These are phyloP conservation scores for Gymnopilus dilepis DNA, from an alignment of 768 basidiomycete species.

Conservation along the genomic window DNA sequence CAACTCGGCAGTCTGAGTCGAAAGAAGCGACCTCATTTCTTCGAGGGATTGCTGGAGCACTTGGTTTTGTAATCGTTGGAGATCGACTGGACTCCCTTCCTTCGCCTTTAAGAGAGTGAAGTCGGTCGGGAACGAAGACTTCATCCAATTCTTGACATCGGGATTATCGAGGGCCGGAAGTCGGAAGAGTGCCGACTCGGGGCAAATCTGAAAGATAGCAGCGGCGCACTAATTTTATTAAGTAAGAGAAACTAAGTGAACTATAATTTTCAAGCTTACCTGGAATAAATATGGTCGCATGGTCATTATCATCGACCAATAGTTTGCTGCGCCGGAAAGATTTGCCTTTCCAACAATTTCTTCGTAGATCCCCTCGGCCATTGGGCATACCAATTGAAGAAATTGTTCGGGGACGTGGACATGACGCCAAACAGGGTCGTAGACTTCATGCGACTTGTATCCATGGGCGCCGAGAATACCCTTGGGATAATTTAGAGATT, in stretches of 20 bases:
- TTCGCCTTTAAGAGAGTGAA: slow-evolving; percentile 26
- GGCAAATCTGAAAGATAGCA: slow-evolving; percentile 28
- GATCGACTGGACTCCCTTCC: slow-evolving; percentile 23
- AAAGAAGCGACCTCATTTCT: slow-evolving; percentile 11
- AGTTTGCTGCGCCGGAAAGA: slow-evolving; percentile 27
- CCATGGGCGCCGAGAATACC: slow-evolving; percentile 34
- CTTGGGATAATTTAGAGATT: slow-evolving; percentile 9
- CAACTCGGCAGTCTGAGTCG: background rate
- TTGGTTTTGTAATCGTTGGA: slow-evolving; percentile 28
- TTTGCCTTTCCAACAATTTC: slow-evolving; percentile 24
- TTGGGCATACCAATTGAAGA: slow-evolving; percentile 31
- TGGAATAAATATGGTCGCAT: slow-evolving; percentile 30
- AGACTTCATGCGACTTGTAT: slow-evolving; percentile 26
- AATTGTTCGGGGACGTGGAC: slow-evolving; percentile 31
- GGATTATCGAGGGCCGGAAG: slow-evolving; percentile 30
- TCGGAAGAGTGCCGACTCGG: slow-evolving; percentile 31
- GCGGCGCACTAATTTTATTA: slow-evolving; percentile 26
- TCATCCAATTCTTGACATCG: slow-evolving; percentile 36
- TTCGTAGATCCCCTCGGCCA: slow-evolving; percentile 28
- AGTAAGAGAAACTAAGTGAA: background rate
- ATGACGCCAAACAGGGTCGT: slow-evolving; percentile 31
- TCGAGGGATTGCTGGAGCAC: slow-evolving; percentile 24
- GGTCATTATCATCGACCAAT: slow-evolving; percentile 32
- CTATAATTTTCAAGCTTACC: slow-evolving; percentile 5
- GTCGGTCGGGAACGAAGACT: slow-evolving; percentile 22